phyloP scores from a whole-genome alignment of 306 rosid genomes.

The Rosa persica region DNA sequence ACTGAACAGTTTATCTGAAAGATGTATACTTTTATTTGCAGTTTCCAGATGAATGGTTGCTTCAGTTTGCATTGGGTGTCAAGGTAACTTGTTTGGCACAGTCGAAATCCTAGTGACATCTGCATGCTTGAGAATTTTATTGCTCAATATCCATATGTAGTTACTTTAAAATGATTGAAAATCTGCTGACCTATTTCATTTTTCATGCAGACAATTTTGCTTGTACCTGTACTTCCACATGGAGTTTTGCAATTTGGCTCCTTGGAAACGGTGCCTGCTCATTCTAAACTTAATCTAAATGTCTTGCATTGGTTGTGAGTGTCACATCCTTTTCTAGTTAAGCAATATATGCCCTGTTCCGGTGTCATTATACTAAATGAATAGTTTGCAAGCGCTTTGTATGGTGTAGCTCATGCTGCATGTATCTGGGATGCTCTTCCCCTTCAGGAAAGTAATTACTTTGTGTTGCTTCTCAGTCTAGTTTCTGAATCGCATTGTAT shows the following conservation, averaged over 20 bases:
- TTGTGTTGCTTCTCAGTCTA: neutral
- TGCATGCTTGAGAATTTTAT: neutral
- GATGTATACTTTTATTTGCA: conserved; percentile 35
- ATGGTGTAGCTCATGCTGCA: neutral
- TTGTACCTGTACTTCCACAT: conserved; percentile 78
- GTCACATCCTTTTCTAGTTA: conserved; percentile 3
- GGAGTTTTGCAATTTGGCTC: conserved; percentile 96
- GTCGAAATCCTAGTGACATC: neutral
- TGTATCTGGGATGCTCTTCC: conserved; percentile 1
- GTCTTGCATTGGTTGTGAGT: conserved; percentile 6
- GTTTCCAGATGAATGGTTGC: conserved; percentile 79
- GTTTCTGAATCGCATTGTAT: neutral
- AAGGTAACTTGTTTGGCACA: conserved; percentile 51
- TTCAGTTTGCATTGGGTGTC: conserved; percentile 77
- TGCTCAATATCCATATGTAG: neutral
- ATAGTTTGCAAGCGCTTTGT: neutral
- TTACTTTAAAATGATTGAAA: neutral
- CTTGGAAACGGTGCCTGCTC: conserved; percentile 57
- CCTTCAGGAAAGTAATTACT: neutral
- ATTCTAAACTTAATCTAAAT: conserved; percentile 23
- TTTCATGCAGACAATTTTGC: conserved; percentile 68
- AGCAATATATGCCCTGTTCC: neutral
- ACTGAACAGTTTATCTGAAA: conserved; percentile 23
- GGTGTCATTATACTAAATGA: neutral
- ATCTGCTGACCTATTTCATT: neutral